Percentiles rank a stretch among this genome's conserved stretches.
Conservation (phyloP, 805 yeast species). For the Metschnikowia peoriensis region DNA sequence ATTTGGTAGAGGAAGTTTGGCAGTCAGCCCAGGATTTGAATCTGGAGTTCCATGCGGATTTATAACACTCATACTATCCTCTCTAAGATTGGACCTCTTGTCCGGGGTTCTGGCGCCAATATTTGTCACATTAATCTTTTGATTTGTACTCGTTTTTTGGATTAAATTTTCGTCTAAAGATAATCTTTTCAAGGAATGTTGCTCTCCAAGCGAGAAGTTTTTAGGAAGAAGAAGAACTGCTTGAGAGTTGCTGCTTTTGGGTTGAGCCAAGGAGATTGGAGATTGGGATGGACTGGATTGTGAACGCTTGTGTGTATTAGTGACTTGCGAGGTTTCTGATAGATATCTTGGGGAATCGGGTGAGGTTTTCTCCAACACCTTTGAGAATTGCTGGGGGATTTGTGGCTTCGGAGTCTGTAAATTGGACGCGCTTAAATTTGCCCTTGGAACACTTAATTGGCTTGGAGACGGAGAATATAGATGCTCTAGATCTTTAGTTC, state of each 20-base stretch:
- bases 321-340: constrained; percentile 4
- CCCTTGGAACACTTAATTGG: not conserved
- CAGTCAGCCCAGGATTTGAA: not conserved
- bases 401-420: constrained; percentile 39
- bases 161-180: constrained; percentile 16
- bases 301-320: constrained; percentile 23
- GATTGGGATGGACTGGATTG: constrained; percentile 34
- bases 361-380: constrained; percentile 6
- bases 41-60: not conserved
- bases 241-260: constrained; percentile 26
- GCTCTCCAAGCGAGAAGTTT: constrained; percentile 36
- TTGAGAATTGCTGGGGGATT: constrained; percentile 17
- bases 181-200: constrained; percentile 23
- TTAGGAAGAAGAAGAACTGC: constrained; percentile 53
- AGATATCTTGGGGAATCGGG: constrained; percentile 13
- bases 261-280: constrained; percentile 15
- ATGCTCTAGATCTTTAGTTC: not conserved
- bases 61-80: not conserved
- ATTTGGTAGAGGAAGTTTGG: not conserved
- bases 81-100: not conserved
- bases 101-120: constrained; percentile 14
- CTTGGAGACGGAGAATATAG: constrained; percentile 2
- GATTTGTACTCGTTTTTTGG: constrained; percentile 2
- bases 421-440: not conserved
- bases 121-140: constrained; percentile 17